These are phyloP conservation scores for Apiotrichum gracile DNA, from an alignment of 1,284 basidiomycete species.

Conservation along the genomic window DNA sequence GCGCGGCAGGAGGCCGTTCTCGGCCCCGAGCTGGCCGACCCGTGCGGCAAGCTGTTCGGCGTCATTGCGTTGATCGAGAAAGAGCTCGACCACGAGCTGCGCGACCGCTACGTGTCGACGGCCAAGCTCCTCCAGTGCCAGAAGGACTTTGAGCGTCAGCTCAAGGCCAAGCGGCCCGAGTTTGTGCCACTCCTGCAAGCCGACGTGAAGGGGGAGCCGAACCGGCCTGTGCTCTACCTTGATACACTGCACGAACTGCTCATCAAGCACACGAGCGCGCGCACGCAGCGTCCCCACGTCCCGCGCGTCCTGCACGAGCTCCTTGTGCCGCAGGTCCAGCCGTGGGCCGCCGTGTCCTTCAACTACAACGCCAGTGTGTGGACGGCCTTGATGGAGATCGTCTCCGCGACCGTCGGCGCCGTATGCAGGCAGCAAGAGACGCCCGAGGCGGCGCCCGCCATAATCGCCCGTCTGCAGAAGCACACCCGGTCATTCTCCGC, in stretches of 20 bases:
- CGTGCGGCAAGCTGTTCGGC: not conserved
- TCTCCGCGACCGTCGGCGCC: not conserved
- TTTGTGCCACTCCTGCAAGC: constrained; percentile 4
- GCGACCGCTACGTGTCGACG: not conserved
- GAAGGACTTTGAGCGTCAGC: not conserved
- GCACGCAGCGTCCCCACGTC: too few species aligned
- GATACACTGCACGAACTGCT: not conserved
- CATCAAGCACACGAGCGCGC: not conserved
- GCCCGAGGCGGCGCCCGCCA: not conserved
- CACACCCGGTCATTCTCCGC: not conserved
- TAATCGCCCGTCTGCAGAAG: too few species aligned
- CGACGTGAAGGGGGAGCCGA: not conserved
- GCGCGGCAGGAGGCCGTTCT: not conserved
- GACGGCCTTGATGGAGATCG: not conserved
- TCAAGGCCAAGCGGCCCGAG: not conserved
- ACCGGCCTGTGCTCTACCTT: not conserved
- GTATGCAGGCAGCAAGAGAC: not conserved
- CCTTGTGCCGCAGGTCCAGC: too few species aligned
- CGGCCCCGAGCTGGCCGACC: not conserved
- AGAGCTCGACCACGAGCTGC: not conserved
- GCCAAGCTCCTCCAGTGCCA: not conserved
- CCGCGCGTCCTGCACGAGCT: too few species aligned
- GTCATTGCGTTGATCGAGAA: too few species aligned
- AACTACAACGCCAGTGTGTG: not conserved
- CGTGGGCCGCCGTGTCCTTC: not conserved